These are phyloP conservation scores for Trypethelium eluteriae DNA, from an alignment of 495 filamentous ascomycete species.

Conservation along the genomic window DNA sequence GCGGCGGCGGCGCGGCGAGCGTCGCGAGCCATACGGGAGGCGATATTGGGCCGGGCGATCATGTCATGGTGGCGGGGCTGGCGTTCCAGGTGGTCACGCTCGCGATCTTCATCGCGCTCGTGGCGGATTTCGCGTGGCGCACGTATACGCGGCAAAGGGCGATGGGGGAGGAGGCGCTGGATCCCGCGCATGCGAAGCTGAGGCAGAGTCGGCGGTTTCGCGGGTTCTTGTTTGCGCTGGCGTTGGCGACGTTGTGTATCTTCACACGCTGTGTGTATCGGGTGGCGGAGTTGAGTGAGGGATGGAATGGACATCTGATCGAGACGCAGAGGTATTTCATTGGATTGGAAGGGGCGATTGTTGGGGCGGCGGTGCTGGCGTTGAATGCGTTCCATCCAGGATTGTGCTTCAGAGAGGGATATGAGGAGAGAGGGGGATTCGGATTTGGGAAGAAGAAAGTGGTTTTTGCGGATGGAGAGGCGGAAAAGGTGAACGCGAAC, in stretches of 20 bases:
- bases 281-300: slow-evolving; percentile 44
- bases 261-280: slow-evolving; percentile 44
- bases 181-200: slow-evolving; percentile 17
- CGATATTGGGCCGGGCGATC: slow-evolving; percentile 25
- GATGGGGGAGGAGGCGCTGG: slow-evolving; percentile 13
- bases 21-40: slow-evolving; percentile 23
- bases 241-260: slow-evolving; percentile 40
- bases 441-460: not conserved
- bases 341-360: slow-evolving; percentile 42
- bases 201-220: slow-evolving; percentile 31
- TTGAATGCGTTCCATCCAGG: slow-evolving; percentile 27
- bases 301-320: slow-evolving; percentile 39
- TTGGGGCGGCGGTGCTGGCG: slow-evolving; percentile 22
- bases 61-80: slow-evolving; percentile 33
- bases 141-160: slow-evolving; percentile 10
- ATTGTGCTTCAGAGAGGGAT: slow-evolving; percentile 23
- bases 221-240: slow-evolving; percentile 42
- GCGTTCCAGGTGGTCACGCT: slow-evolving; percentile 34
- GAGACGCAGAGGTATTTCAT: slow-evolving; percentile 44
- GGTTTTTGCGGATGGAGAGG: not conserved
- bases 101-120: slow-evolving; percentile 30
- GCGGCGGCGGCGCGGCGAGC: slow-evolving; percentile 41
- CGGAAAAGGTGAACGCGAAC: not conserved
- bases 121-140: slow-evolving; percentile 29
- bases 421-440: slow-evolving; percentile 1